Conservation (phyloP, 2,329 filamentous ascomycete species). For the Colletotrichum sp. region DNA sequence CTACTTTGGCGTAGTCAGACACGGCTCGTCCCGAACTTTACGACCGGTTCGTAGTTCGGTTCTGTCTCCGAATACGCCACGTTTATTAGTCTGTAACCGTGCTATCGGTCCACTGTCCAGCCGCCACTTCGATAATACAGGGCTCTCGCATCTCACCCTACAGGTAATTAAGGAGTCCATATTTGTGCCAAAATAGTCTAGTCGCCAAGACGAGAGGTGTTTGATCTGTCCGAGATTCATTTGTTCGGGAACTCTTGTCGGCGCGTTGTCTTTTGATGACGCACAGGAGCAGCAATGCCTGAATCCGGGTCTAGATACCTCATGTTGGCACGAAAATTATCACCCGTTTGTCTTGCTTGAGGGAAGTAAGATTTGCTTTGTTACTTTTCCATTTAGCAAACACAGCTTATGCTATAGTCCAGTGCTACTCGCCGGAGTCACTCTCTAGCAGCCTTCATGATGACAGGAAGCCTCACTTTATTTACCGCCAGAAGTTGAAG, state of each 20-base stretch:
- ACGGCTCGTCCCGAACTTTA: neutral
- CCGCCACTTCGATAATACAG: neutral
- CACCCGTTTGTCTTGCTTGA: too few species aligned
- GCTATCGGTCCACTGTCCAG: neutral
- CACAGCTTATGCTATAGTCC: neutral
- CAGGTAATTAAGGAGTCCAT: neutral
- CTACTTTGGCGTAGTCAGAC: neutral
- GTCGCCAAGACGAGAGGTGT: neutral
- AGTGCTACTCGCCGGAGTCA: accelerated
- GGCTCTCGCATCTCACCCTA: neutral
- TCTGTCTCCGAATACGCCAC: neutral
- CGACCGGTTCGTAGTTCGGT: neutral
- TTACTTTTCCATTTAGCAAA: too few species aligned
- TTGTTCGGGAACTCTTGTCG: neutral
- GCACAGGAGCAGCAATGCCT: accelerated
- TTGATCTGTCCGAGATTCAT: neutral
- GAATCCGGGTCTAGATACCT: neutral
- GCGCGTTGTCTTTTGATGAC: neutral
- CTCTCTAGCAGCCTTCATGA: neutral
- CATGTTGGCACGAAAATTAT: neutral
- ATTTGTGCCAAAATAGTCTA: neutral
- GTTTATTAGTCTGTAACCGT: neutral
- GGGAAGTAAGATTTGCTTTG: too few species aligned
- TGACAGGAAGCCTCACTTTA: neutral
- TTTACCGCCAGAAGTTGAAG: neutral